These are phyloP conservation scores for Podaxis sp. DNA, from an alignment of 768 basidiomycete species.

Conservation along the genomic window DNA sequence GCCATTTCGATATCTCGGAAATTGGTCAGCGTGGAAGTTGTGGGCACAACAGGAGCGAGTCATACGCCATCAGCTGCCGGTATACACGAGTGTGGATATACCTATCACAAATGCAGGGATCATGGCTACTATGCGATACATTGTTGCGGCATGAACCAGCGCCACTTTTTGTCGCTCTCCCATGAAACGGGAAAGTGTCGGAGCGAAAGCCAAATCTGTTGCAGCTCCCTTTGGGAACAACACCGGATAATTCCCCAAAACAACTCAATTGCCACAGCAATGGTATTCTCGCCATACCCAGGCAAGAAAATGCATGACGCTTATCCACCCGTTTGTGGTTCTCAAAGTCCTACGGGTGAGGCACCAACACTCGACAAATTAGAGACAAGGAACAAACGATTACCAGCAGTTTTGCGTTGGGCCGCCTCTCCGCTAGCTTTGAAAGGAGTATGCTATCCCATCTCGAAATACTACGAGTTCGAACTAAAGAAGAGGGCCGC, in stretches of 20 bases:
- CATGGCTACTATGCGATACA: no score
- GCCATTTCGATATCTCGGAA: conserved; percentile 78
- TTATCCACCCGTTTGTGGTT: not conserved
- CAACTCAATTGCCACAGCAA: not conserved
- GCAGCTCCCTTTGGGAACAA: not conserved
- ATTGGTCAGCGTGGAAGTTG: conserved; percentile 77
- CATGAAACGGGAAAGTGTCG: no score
- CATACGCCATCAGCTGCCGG: conserved; percentile 22
- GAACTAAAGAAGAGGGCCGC: not conserved
- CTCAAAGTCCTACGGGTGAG: not conserved
- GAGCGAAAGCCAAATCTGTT: not conserved
- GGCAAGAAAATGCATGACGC: not conserved
- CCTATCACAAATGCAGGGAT: no score
- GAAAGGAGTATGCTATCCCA: not conserved
- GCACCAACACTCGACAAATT: not conserved
- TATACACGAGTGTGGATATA: no score
- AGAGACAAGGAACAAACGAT: not conserved
- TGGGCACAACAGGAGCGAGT: conserved; percentile 79
- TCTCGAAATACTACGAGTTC: not conserved
- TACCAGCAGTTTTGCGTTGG: not conserved
- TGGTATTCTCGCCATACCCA: not conserved
- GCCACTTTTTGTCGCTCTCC: no score
- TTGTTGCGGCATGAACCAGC: no score
- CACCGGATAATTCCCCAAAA: not conserved
- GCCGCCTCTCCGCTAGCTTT: not conserved